These are phyloP conservation scores for Entomortierella chlamydospora DNA, from an alignment of 192 early-diverging fungal genomes.

Conservation along the genomic window DNA sequence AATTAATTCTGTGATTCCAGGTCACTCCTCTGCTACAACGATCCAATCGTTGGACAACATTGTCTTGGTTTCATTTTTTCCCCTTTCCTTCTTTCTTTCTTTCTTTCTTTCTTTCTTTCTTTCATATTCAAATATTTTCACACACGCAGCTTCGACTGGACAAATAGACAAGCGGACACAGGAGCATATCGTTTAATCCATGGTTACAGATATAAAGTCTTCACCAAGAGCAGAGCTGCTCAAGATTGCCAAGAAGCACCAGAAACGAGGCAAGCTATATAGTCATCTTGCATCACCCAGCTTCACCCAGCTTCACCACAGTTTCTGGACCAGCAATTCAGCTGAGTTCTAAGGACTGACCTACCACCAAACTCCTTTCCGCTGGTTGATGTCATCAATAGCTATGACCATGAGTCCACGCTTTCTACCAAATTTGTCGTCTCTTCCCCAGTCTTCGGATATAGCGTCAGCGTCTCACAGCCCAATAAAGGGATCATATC, in stretches of 20 bases:
- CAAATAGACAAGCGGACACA: too few species aligned
- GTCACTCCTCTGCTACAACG: background rate
- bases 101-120: background rate
- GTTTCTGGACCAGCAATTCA: too few species aligned
- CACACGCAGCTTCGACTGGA: background rate
- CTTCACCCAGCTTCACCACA: too few species aligned
- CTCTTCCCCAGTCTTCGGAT: too few species aligned
- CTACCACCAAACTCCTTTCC: too few species aligned
- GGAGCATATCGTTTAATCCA: background rate
- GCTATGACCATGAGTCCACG: slow-evolving; percentile 3
- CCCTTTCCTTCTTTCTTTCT: background rate
- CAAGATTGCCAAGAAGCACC: slow-evolving; percentile 19
- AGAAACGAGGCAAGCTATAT: slow-evolving; percentile 32
- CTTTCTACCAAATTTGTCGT: slow-evolving; percentile 4
- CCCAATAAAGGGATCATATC: too few species aligned
- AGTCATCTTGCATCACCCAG: too few species aligned
- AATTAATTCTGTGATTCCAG: background rate
- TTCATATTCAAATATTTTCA: background rate
- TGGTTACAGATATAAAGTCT: slow-evolving; percentile 8
- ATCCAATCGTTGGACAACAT: background rate
- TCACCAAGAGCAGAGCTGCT: slow-evolving; percentile 18
- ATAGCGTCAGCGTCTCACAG: too few species aligned
- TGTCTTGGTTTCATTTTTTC: background rate
- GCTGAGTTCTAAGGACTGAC: too few species aligned
- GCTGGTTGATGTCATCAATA: background rate